Evolutionary conservation across 2,329 filamentous ascomycete species (phyloP), one percentile per base, ranked within the genome.

Genomic region (Magnaporthiopsis incrustans): DNA sequence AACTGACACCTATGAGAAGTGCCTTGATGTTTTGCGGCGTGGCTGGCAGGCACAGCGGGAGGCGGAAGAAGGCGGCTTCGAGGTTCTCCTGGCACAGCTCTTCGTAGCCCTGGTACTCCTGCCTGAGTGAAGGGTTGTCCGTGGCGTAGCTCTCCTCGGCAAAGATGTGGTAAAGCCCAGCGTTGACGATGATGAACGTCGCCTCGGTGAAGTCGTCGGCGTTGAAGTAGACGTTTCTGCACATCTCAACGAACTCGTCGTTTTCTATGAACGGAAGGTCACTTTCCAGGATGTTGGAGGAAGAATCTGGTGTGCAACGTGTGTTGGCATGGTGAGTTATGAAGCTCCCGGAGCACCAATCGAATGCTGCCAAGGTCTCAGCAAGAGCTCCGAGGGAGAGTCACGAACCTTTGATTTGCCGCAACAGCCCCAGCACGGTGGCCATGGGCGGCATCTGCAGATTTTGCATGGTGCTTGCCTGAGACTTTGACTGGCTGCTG

Each of bases 381-480:
- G n/a, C n/a, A n/a, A n/a, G n/a, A n/a, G n/a, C n/a, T n/a, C n/a
- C n/a, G n/a, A n/a, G 33, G 7, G 33, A 12, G 11, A 35, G 10
- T 5, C 22, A 59, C 26, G 25, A 30, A 59, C 57, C 58, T 60
- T 60, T 60, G 4, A 60, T 15, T 38, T 38, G 32, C 2, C 32
- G 32, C 59, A 60, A 15, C 4, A 60, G 12, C 2, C 26, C 59
- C 6, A 60, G n/a, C 22, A 60, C 59, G 14, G 59, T 38, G 32
- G n/a, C n/a, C 59, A 60, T 60, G 59, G 59, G 59, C 59, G 59
- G 59, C 59, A 60, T 60, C 59, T 60, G 22, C 15, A 60, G 32
- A 3, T 60, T 60, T 15, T 60, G 59, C 1, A 60, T 33, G 35
- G 22, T 26, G 30, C 30, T 60, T 22, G 26, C 32, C 59, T 6